Percentiles rank a stretch among this genome's conserved stretches.
phyloP scores from a whole-genome alignment of 805 yeast species.

The Yarrowia sp. region DNA sequence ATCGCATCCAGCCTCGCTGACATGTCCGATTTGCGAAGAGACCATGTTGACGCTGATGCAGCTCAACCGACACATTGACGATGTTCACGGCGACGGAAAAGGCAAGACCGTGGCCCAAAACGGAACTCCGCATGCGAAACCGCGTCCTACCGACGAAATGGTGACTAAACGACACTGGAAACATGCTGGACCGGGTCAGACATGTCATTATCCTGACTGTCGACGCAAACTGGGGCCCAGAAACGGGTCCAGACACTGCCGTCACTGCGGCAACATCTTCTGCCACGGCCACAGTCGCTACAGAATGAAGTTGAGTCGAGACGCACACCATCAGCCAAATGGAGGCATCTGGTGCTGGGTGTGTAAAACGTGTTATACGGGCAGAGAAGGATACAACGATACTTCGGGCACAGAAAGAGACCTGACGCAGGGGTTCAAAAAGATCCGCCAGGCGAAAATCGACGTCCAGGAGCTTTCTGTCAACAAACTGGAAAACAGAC shows the following conservation, averaged over 20 bases:
- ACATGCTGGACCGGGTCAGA: slow-evolving; percentile 44
- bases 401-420: slow-evolving; percentile 46
- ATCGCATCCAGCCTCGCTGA: slow-evolving; percentile 14
- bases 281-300: slow-evolving; percentile 63
- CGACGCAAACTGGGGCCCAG: slow-evolving; percentile 45
- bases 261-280: slow-evolving; percentile 69
- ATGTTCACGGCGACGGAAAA: slow-evolving; percentile 48
- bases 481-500: slow-evolving; percentile 59
- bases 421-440: slow-evolving; percentile 44
- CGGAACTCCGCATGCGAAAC: slow-evolving; percentile 37
- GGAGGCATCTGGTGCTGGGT: slow-evolving; percentile 67
- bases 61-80: slow-evolving; percentile 70
- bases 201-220: slow-evolving; percentile 47
- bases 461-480: slow-evolving; percentile 52
- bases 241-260: slow-evolving; percentile 63
- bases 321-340: slow-evolving; percentile 46
- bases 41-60: slow-evolving; percentile 49
- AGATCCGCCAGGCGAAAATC: slow-evolving; percentile 42
- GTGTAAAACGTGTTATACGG: slow-evolving; percentile 58
- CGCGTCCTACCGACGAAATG: slow-evolving; percentile 33
- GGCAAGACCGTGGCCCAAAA: slow-evolving; percentile 38
- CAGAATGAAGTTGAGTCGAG: slow-evolving; percentile 48
- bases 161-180: slow-evolving; percentile 58
- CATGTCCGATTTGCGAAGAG: slow-evolving; percentile 72
- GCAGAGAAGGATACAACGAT: slow-evolving; percentile 53